Evolutionary conservation across 352 stramenopile species (phyloP), one percentile per base, ranked within the genome.

Genomic region (Pythium insidiosum): DNA sequence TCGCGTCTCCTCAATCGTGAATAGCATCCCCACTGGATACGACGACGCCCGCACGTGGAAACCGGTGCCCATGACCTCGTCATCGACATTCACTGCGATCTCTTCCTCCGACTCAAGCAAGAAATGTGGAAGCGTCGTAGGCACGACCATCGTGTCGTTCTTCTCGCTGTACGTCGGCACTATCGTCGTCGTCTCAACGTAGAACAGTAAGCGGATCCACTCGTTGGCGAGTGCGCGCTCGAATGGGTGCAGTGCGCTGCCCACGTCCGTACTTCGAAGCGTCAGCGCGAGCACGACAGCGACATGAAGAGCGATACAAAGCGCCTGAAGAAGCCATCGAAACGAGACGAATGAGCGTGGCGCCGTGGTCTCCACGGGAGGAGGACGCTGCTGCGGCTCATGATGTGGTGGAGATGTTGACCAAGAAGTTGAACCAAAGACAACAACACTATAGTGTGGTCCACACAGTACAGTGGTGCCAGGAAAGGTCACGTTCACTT

Each of bases 191-290:
- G 58, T 59, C 45, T 84, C 69, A 19, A 88, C 72, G 60, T 75
- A 88, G 53, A 85, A 88, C 15, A 88, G 61, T 46, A 88, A 51
- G 13, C 72, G 67, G 54, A 80, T 60, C 72, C 72, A 88, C 35
- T 84, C 61, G 58, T 81, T 84, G 21, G 72, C 72, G 16, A 85
- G 51, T 5, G 69, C 53, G 24, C 72, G 72, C 43, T 82, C 51
- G 52, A 74, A 85, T 24, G 72, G 72, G 25, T 85, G 70, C 47
- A 88, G 43, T 12, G 63, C 52, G 16, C 39, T 36, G 26, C 65
- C 59, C n/a, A 87, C 41, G 43, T 70, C 53, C 23, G 56, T 51
- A 43, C 69, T 84, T 30, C 69, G 70, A 6, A 64, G 18, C 23
- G 63, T 79, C 34, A 88, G 43, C 29, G 70, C 49, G 23, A 80